phyloP scores from a whole-genome alignment of 495 filamentous ascomycete genomes.

The Rusavskia elegans region DNA sequence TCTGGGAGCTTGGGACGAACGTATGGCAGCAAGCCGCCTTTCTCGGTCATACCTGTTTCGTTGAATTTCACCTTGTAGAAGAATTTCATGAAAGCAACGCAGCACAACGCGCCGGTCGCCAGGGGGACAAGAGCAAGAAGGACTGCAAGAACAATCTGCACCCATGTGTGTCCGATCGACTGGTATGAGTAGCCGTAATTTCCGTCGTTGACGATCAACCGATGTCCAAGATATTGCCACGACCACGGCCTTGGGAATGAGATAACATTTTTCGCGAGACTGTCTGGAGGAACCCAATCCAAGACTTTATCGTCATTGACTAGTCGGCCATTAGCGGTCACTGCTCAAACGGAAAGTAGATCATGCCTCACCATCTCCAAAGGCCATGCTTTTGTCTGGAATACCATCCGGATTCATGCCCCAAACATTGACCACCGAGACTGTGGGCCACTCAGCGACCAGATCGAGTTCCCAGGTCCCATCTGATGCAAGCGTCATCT shows the following conservation, averaged over 20 bases:
- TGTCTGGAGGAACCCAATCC: conserved; percentile 26
- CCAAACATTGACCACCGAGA: conserved; percentile 27
- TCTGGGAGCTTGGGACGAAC: conserved; percentile 1
- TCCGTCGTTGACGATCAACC: conserved; percentile 28
- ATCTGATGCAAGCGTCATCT: conserved; percentile 30
- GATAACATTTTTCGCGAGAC: conserved; percentile 24
- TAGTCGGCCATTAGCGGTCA: too few species aligned
- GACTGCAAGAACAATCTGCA: conserved; percentile 27
- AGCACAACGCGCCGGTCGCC: conserved; percentile 21
- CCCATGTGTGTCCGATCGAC: conserved; percentile 25
- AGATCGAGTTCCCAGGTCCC: conserved; percentile 33
- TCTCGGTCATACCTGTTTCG: conserved; percentile 20
- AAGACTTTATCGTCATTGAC: conserved; percentile 27
- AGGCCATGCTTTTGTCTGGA: conserved; percentile 30
- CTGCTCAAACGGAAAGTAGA: too few species aligned
- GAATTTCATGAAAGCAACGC: conserved; percentile 25
- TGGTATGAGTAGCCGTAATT: conserved; percentile 21
- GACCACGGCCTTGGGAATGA: conserved; percentile 27
- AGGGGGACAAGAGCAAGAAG: conserved; percentile 28
- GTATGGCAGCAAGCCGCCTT: conserved; percentile 8
- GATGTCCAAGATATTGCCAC: conserved; percentile 27
- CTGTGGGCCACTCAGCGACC: conserved; percentile 33
- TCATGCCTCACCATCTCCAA: conserved; percentile 22
- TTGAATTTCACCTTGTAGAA: conserved; percentile 41
- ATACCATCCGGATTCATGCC: conserved; percentile 16